Evolutionary conservation across 257 asterid species (phyloP).

Genomic region (Solanum pennellii): DNA sequence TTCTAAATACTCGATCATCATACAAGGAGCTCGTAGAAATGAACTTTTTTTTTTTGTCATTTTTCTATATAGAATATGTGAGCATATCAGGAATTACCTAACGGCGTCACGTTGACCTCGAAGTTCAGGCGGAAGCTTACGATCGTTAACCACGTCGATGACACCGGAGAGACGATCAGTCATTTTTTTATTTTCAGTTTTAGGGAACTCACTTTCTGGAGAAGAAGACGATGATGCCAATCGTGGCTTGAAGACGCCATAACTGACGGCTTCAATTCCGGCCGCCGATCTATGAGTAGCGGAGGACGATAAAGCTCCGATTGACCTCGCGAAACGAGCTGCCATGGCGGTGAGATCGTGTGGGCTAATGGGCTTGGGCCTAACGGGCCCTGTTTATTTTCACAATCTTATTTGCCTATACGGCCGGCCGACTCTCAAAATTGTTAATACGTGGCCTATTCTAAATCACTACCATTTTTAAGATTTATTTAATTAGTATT

Average conservation of each 20-base stretch:
- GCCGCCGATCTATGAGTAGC: constrained; percentile 2
- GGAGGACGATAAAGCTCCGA: constrained; percentile 16
- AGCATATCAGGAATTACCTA: constrained; percentile 21
- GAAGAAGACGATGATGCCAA: constrained; percentile 11
- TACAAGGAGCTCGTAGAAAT: background rate
- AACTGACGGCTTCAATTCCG: constrained; percentile 2
- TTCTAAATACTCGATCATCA: background rate
- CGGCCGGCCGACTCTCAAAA: background rate
- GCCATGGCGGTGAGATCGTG: constrained; percentile 37
- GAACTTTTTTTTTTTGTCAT: background rate
- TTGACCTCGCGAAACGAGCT: constrained; percentile 21
- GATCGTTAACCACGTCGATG: constrained; percentile 66
- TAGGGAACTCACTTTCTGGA: background rate
- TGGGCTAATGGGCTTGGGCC: background rate
- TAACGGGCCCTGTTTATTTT: background rate
- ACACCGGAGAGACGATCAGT: constrained; percentile 70
- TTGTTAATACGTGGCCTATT: background rate
- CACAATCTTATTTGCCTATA: background rate
- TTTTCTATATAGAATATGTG: background rate
- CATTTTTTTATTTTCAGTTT: constrained; percentile 15
- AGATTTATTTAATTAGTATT: too few species aligned
- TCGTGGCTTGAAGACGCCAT: constrained; percentile 1
- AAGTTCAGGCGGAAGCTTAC: constrained; percentile 84
- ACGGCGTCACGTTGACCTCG: constrained; percentile 78
- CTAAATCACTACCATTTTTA: background rate